Evolutionary conservation across 2,329 filamentous ascomycete genomes (phyloP).

Genomic region (Paraphoma sp.): DNA sequence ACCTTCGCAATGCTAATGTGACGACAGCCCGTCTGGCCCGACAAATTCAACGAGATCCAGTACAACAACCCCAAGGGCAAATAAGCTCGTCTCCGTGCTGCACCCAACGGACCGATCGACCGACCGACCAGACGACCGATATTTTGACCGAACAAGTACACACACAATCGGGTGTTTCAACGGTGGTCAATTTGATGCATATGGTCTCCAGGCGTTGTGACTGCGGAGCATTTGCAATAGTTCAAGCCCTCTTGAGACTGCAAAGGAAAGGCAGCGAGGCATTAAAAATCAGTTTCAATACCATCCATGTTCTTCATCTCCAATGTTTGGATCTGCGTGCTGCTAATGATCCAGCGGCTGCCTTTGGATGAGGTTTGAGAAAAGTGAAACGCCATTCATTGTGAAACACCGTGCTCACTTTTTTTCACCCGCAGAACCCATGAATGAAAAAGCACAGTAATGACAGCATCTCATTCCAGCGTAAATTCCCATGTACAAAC

Average conservation of each 20-base stretch:
- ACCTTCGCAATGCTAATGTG: constrained; percentile 1
- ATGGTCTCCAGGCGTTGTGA: not conserved
- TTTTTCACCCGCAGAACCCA: too few relatives aligned
- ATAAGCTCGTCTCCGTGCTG: constrained; percentile 15
- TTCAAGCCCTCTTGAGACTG: not conserved
- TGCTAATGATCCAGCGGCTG: too few relatives aligned
- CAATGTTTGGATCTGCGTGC: too few relatives aligned
- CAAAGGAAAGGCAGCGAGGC: not conserved
- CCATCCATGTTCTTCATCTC: too few relatives aligned
- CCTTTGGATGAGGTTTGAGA: too few relatives aligned
- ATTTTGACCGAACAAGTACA: not conserved
- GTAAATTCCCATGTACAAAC: too few relatives aligned
- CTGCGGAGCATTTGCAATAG: not conserved
- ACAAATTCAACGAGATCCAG: constrained; percentile 43
- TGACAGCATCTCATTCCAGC: too few relatives aligned
- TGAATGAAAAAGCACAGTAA: too few relatives aligned
- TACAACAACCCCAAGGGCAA: constrained; percentile 44
- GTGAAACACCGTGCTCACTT: too few relatives aligned
- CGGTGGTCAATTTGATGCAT: not conserved
- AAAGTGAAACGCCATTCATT: too few relatives aligned
- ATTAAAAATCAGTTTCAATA: not conserved
- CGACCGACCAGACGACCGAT: not conserved
- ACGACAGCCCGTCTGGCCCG: constrained; percentile 29
- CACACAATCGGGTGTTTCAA: not conserved
- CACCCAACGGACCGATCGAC: not conserved